Percentiles rank a stretch among this genome's conserved stretches.
phyloP scores from a whole-genome alignment of 108 stramenopile genomes.

The Discostella pseudostelligera region DNA sequence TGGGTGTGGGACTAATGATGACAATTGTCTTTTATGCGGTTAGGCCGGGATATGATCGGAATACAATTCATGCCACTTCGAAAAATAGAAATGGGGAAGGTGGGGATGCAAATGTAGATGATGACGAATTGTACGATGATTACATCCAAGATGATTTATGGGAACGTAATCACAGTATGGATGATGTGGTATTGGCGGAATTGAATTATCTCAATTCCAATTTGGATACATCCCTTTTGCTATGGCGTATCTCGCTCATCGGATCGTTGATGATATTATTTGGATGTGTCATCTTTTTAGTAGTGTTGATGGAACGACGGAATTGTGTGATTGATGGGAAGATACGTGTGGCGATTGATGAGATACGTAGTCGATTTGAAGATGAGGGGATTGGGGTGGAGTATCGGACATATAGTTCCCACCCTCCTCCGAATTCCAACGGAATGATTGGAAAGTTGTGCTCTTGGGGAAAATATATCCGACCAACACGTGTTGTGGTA shows the following conservation, averaged over 20 bases:
- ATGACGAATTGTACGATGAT: slow-evolving; percentile 43
- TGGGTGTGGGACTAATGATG: slow-evolving; percentile 20
- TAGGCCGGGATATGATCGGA: slow-evolving; percentile 35
- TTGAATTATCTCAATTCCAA: slow-evolving; percentile 37
- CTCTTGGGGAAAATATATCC: slow-evolving; percentile 31
- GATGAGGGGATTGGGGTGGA: slow-evolving; percentile 46
- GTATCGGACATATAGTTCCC: slow-evolving; percentile 32
- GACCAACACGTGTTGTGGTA: slow-evolving; percentile 41
- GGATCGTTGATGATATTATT: slow-evolving; percentile 21
- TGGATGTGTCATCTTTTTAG: slow-evolving; percentile 31
- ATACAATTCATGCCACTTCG: slow-evolving; percentile 15
- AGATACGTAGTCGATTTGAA: slow-evolving; percentile 33
- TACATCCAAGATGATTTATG: slow-evolving; percentile 39
- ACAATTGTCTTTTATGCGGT: slow-evolving; percentile 39
- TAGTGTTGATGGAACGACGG: slow-evolving; percentile 39
- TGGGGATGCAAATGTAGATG: slow-evolving; percentile 3
- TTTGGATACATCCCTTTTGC: slow-evolving; percentile 16
- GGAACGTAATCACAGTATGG: slow-evolving; percentile 30
- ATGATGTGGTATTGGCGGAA: slow-evolving; percentile 45
- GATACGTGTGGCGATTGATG: slow-evolving; percentile 31
- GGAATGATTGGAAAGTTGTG: neutral
- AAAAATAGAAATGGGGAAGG: slow-evolving; percentile 14
- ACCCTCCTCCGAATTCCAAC: neutral
- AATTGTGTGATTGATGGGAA: slow-evolving; percentile 36
- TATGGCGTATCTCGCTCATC: slow-evolving; percentile 34